Percentiles rank a stretch among this genome's conserved stretches.
These are phyloP conservation scores for Chlorella sp. DNA, from an alignment of 139 green algal species.

Conservation along the genomic window DNA sequence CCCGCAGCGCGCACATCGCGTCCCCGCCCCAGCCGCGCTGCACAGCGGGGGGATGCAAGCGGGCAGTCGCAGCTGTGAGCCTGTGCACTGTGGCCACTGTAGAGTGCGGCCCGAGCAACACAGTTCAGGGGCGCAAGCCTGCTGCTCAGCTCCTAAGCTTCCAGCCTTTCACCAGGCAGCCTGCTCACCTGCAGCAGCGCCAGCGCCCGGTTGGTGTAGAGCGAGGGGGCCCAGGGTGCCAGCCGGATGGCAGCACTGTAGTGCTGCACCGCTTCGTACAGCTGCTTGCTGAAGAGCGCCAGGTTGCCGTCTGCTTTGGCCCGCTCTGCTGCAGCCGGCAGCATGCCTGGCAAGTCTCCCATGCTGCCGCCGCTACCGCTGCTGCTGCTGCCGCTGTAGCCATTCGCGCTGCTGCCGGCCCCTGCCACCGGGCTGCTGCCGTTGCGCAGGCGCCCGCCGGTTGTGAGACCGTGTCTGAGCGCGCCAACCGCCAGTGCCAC, in stretches of 20 bases:
- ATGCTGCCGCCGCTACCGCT: slow-evolving; percentile 1
- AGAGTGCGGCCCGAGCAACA: too few species aligned
- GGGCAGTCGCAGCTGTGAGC: too few species aligned
- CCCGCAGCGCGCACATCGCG: slow-evolving; percentile 60
- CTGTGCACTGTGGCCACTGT: too few species aligned
- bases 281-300: slow-evolving; percentile 55
- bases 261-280: slow-evolving; percentile 40
- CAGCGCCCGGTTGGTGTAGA: slow-evolving; percentile 64
- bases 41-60: too few species aligned
- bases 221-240: slow-evolving; percentile 45
- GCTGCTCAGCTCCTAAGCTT: too few species aligned
- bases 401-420: not conserved
- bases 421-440: not conserved
- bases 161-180: too few species aligned
- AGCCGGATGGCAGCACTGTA: slow-evolving; percentile 63
- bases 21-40: slow-evolving; percentile 73
- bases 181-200: slow-evolving; percentile 48
- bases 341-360: slow-evolving; percentile 16
- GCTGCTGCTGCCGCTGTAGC: not conserved
- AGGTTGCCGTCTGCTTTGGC: slow-evolving; percentile 61
- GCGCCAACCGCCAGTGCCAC: not conserved
- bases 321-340: slow-evolving; percentile 56
- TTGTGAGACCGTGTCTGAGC: too few species aligned
- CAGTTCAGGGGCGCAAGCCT: too few species aligned
- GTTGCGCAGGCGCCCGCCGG: not conserved